Base-by-base conservation (phyloP, 2,329 filamentous ascomycete genomes). In the Penicillium sp. region DNA sequence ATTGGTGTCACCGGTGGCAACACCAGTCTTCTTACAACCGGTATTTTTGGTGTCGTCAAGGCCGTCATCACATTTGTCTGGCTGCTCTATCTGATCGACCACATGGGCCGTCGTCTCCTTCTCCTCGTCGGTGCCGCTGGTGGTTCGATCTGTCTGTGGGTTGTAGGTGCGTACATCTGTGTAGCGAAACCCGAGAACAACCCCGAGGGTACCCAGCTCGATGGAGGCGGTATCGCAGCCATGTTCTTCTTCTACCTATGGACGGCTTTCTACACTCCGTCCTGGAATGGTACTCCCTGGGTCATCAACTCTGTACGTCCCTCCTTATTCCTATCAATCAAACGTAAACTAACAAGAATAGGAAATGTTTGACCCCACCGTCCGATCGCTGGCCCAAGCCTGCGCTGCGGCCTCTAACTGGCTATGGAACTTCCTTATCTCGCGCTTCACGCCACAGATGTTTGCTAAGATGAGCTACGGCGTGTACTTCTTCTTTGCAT, bases 31-130 rank as follows among this genome's bases (percentile, higher is more conserved):
- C 78, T 90, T 41, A 91, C 90, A 0, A 93, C 90, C 0, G 91
- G 91, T 26, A 86, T 93, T 65, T 93, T 91, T 68, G 91, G 90
- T 53, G 87, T 92, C 1, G 88, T 93, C 71, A 92, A 92, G 81
- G 91, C 89, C 0, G 76, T 83, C 0, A 76, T 90, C 46, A 91
- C 90, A 0, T 74, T 92, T 31, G 63, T 92, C 64, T 92, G 89
- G 87, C 81, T 91, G 15, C 79, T 91, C 62, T 86, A 85, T 72
- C 82, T 91, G 50, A 88, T 91, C 64, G 90, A 92, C 72, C 84
- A 83, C 64, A 76, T 88, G 7, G 87, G 87, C 26, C 83, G 87
- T 30, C 82, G 87, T 58, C 85, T 84, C 23, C 83, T 92, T 19
- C 83, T 92, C 56, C 83, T 92, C 74, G 80, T 84, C 64, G 90